Percentiles rank a stretch among this genome's conserved stretches.
Evolutionary conservation across 2,329 filamentous ascomycete genomes (phyloP).

Genomic region (Ophiostoma perfectum): DNA sequence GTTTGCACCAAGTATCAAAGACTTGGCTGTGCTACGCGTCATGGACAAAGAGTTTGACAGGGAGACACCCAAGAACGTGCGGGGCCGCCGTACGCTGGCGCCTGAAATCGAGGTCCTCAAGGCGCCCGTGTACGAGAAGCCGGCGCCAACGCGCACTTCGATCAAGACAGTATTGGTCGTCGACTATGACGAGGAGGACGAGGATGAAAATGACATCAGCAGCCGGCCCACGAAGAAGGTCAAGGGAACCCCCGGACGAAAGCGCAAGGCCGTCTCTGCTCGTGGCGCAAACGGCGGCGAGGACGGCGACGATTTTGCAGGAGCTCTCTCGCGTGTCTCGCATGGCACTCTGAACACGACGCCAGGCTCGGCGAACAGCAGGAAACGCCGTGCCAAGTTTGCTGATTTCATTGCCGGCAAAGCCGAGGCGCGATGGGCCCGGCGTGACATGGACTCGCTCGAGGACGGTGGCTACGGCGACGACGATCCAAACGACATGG

Average conservation of each 20-base stretch:
- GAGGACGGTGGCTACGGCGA: background rate
- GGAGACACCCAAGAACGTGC: constrained; percentile 24
- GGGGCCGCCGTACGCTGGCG: constrained; percentile 36
- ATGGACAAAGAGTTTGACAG: constrained; percentile 25
- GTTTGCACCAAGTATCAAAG: constrained; percentile 36
- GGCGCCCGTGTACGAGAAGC: constrained; percentile 44
- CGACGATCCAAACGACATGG: background rate
- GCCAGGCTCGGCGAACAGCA: background rate
- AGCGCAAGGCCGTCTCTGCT: constrained; percentile 13
- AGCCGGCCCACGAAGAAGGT: background rate
- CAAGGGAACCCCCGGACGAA: constrained; percentile 6
- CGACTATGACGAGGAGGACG: constrained; percentile 11
- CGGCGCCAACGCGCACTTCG: background rate
- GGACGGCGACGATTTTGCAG: background rate
- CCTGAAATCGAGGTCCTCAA: constrained; percentile 45
- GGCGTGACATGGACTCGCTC: background rate
- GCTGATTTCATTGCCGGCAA: constrained; percentile 24
- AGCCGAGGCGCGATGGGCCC: constrained; percentile 4
- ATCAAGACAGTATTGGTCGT: constrained; percentile 11
- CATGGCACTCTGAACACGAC: background rate
- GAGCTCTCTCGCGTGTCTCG: background rate
- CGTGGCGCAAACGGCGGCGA: background rate
- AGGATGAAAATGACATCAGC: background rate
- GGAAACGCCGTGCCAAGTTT: constrained; percentile 4
- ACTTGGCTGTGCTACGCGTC: constrained; percentile 32